Conservation (phyloP, 2,329 filamentous ascomycete species). For the Cladophialophora yegresii region DNA sequence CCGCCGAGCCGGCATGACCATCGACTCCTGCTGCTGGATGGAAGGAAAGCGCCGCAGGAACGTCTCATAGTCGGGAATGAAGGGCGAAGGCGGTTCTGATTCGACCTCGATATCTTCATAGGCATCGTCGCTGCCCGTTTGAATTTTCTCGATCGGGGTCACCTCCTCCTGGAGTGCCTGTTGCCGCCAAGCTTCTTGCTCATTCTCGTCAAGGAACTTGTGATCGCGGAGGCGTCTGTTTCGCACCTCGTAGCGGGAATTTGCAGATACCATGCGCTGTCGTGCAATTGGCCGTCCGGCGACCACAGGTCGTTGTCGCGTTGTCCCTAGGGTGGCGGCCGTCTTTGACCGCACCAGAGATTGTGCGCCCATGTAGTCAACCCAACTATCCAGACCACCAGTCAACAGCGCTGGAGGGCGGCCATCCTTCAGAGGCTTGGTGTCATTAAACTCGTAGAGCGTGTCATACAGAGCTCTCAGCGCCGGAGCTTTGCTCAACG, state of each 20-base stretch:
- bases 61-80: slow-evolving; percentile 74
- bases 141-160: slow-evolving; percentile 44
- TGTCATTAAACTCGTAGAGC: slow-evolving; percentile 78
- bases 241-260: slow-evolving; percentile 57
- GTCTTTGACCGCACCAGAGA: slow-evolving; percentile 63
- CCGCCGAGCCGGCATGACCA: slow-evolving; percentile 49
- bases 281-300: slow-evolving; percentile 53
- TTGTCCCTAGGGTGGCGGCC: slow-evolving; percentile 51
- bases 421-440: slow-evolving; percentile 66
- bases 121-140: slow-evolving; percentile 47
- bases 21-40: slow-evolving; percentile 61
- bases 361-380: slow-evolving; percentile 72
- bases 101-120: slow-evolving; percentile 51
- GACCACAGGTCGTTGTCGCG: slow-evolving; percentile 44
- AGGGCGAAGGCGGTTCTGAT: slow-evolving; percentile 52
- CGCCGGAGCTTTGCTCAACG: slow-evolving; percentile 54
- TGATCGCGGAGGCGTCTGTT: slow-evolving; percentile 61
- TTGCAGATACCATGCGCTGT: slow-evolving; percentile 54
- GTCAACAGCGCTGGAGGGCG: slow-evolving; percentile 73
- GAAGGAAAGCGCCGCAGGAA: slow-evolving; percentile 82
- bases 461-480: slow-evolving; percentile 75
- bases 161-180: slow-evolving; percentile 69
- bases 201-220: slow-evolving; percentile 75
- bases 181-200: slow-evolving; percentile 78
- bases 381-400: slow-evolving; percentile 85